Evolutionary conservation across 2,329 filamentous ascomycete species (phyloP), one percentile per base, ranked within the genome.

Genomic region (Didymella lethalis): DNA sequence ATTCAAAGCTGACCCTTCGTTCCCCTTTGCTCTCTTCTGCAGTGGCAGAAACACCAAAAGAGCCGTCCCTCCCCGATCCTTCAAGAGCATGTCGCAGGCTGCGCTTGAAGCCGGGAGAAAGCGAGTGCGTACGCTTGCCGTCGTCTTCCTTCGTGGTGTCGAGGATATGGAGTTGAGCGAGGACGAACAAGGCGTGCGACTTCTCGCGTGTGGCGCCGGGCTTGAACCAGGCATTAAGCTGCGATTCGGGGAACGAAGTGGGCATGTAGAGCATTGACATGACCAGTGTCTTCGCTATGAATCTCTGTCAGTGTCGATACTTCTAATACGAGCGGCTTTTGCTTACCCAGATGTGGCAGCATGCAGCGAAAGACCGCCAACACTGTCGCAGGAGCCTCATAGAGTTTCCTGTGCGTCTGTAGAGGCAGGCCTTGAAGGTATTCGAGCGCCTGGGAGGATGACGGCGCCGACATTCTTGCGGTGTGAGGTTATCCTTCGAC

Each of bases 281-380:
- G 61, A 99, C 94, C 72, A 99, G 90, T 16, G 89, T 92, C 84
- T 99, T 98, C 68, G 95, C 94, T 92, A 69, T 38, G 29, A 23
- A 8, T 31, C 3, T 38, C n/a, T 65, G 16, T 45, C 41, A 66
- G 61, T 50, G 45, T 16, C 14, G 2, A 8, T 8, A 8, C 4
- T 7, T 14, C 0, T n/a, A 16, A 16, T 3, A 2, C n/a, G 16
- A 18, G 41, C 31, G 34, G 4, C 3, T 20, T 16, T 11, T 6
- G 53, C 54, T 72, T 83, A 93, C 91, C 92, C 62, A 98, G 81
- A 73, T 96, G 91, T 57, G 95, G 92, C 58, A 99, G 86, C 93
- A 99, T 97, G 80, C 95, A 93, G 67, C 95, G 88, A 77, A 98
- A 98, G 72, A 99, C 93, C 66, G 95, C 95, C 66, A 99, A 88